phyloP scores from a whole-genome alignment of 2,329 filamentous ascomycete species.

The Fusarium bactridioides region DNA sequence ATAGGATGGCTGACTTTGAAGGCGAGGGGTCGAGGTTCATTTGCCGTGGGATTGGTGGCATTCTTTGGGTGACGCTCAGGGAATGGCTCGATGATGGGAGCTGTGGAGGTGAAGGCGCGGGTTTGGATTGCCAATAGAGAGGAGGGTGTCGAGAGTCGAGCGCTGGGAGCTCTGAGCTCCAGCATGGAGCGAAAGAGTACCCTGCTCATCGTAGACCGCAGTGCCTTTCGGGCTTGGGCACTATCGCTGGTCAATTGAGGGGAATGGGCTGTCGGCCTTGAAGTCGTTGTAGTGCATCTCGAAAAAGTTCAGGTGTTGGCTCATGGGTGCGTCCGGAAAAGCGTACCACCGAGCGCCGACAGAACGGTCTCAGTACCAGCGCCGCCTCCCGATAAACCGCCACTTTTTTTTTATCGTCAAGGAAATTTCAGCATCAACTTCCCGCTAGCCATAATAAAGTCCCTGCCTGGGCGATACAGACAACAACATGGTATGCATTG shows the following conservation, averaged over 20 bases:
- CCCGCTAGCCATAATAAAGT: slow-evolving; percentile 29
- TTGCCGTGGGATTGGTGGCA: slow-evolving; percentile 48
- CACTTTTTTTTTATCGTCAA: slow-evolving; percentile 42
- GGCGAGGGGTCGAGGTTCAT: slow-evolving; percentile 47
- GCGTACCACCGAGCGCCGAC: slow-evolving; percentile 45
- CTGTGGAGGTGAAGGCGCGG: slow-evolving; percentile 46
- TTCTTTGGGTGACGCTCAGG: slow-evolving; percentile 48
- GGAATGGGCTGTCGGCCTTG: slow-evolving; percentile 24
- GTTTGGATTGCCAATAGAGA: slow-evolving; percentile 41
- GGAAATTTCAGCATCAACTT: slow-evolving; percentile 42
- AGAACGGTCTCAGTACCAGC: background rate
- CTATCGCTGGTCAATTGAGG: slow-evolving; percentile 36
- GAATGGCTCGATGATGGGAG: slow-evolving; percentile 57
- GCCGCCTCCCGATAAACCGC: slow-evolving; percentile 38
- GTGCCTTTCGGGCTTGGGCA: slow-evolving; percentile 36
- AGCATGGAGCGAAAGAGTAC: slow-evolving; percentile 69
- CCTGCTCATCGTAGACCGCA: slow-evolving; percentile 59
- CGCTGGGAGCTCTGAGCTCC: slow-evolving; percentile 61
- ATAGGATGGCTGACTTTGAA: slow-evolving; percentile 52
- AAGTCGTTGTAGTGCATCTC: slow-evolving; percentile 27
- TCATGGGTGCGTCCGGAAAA: slow-evolving; percentile 43
- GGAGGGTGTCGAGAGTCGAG: slow-evolving; percentile 35
- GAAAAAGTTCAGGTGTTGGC: slow-evolving; percentile 40
- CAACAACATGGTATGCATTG: slow-evolving; percentile 47
- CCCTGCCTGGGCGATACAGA: slow-evolving; percentile 38